A percentile compares a stretch with the other conserved stretches of the same genome.
phyloP scores from a whole-genome alignment of 768 basidiomycete genomes.

The Tremella mesenterica region DNA sequence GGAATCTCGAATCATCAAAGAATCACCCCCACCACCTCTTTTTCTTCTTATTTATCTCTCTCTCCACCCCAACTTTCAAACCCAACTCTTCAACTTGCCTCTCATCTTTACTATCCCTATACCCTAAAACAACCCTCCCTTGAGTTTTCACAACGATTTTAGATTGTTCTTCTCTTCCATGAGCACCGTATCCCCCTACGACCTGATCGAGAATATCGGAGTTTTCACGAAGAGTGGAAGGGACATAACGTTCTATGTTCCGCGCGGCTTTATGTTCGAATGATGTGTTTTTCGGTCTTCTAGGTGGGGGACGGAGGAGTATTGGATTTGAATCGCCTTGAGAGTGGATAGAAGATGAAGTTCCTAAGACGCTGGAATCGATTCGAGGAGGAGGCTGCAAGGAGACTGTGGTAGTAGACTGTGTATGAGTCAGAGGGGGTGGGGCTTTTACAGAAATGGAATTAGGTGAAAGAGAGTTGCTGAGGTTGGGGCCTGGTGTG shows the following conservation, averaged over 20 bases:
- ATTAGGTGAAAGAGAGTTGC: no score
- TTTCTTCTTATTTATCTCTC: constrained; percentile 22
- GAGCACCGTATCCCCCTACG: constrained; percentile 16
- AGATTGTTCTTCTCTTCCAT: constrained; percentile 20
- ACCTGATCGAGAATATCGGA: constrained; percentile 22
- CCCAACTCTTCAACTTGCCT: constrained; percentile 16
- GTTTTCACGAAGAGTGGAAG: constrained; percentile 15
- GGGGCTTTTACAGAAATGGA: no score
- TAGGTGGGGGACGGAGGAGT: not conserved
- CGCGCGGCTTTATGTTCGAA: constrained; percentile 7
- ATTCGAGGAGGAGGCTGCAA: not conserved
- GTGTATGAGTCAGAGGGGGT: no score
- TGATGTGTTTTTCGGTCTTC: not conserved
- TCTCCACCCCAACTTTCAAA: constrained; percentile 24
- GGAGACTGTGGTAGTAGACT: not conserved
- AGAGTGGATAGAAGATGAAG: not conserved
- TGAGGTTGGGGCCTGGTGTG: no score
- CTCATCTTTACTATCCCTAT: constrained; percentile 30
- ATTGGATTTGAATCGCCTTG: not conserved
- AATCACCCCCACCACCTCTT: constrained; percentile 22
- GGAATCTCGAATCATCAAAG: not conserved
- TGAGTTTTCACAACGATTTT: constrained; percentile 23
- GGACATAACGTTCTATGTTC: constrained; percentile 18
- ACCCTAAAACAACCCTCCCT: constrained; percentile 27
- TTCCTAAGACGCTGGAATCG: not conserved